These are phyloP conservation scores for Aureoboletus auriporus DNA, from an alignment of 768 basidiomycete species.

Conservation along the genomic window DNA sequence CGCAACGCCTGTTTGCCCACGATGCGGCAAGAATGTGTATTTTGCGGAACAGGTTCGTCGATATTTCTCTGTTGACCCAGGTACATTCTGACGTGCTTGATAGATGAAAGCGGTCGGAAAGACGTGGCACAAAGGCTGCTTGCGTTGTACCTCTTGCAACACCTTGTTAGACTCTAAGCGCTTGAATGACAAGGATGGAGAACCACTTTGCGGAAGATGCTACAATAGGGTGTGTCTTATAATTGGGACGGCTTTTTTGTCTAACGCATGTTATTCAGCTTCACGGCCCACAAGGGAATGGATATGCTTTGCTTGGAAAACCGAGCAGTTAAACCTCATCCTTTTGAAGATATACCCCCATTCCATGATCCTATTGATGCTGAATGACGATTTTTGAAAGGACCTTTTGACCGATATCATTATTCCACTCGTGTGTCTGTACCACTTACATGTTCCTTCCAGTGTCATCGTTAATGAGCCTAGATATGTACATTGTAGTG, in stretches of 20 bases:
- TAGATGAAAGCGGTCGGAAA: constrained; percentile 80
- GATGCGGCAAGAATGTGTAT: constrained; percentile 74
- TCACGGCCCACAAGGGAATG: constrained; percentile 69
- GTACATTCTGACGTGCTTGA: constrained; percentile 4
- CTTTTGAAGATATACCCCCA: not conserved
- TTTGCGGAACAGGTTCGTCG: constrained; percentile 73
- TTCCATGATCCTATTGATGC: constrained; percentile 3
- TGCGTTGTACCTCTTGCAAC: constrained; percentile 72
- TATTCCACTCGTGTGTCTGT: constrained; percentile 19
- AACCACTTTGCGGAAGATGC: constrained; percentile 67
- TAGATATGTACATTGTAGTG: constrained; percentile 9
- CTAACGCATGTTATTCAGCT: constrained; percentile 39
- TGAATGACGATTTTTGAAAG: constrained; percentile 8
- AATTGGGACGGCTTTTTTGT: not conserved
- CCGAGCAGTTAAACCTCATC: constrained; percentile 35
- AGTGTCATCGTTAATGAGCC: constrained; percentile 9
- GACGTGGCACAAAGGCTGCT: constrained; percentile 73
- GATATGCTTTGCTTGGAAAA: constrained; percentile 67
- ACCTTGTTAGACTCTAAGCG: constrained; percentile 67
- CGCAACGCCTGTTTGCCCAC: constrained; percentile 59
- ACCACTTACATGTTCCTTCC: constrained; percentile 15
- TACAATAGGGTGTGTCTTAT: constrained; percentile 53
- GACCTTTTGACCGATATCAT: constrained; percentile 9
- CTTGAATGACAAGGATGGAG: constrained; percentile 72
- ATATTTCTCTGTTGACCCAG: not conserved